These are phyloP conservation scores for Yamadazyma aaseri DNA, from an alignment of 1,139 yeast species.

Conservation along the genomic window DNA sequence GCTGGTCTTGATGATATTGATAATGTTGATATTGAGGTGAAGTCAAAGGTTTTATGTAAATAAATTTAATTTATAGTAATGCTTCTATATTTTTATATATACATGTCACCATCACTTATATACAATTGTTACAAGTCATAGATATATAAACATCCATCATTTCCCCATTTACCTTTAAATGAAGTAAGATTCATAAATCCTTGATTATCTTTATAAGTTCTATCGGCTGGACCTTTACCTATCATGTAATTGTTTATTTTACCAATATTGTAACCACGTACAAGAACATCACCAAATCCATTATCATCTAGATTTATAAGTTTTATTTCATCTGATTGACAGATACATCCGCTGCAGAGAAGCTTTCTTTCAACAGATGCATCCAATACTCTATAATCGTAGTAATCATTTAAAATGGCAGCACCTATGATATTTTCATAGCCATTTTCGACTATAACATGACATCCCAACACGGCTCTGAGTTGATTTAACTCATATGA, in stretches of 20 bases:
- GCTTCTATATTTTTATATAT: background rate
- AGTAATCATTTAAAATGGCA: slow-evolving; percentile 54
- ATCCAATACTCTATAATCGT: slow-evolving; percentile 55
- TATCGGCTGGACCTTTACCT: slow-evolving; percentile 16
- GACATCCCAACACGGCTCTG: slow-evolving; percentile 46
- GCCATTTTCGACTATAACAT: slow-evolving; percentile 55
- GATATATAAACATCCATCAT: slow-evolving; percentile 70
- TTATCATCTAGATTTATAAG: slow-evolving; percentile 31
- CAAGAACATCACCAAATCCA: slow-evolving; percentile 49
- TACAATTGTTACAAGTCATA: slow-evolving; percentile 6
- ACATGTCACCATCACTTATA: background rate
- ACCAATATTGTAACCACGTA: slow-evolving; percentile 70
- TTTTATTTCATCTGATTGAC: slow-evolving; percentile 52
- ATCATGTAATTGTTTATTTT: slow-evolving; percentile 30
- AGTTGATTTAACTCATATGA: slow-evolving; percentile 38
- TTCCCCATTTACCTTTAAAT: slow-evolving; percentile 60
- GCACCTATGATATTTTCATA: slow-evolving; percentile 55
- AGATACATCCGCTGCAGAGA: slow-evolving; percentile 43
- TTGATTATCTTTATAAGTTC: slow-evolving; percentile 34
- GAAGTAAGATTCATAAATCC: slow-evolving; percentile 61
- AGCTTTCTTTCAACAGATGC: slow-evolving; percentile 14
- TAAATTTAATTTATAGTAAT: too few species aligned
- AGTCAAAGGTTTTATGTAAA: slow-evolving; percentile 12
- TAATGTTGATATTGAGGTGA: slow-evolving; percentile 12
- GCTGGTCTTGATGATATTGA: slow-evolving; percentile 13